Evolutionary conservation across 495 filamentous ascomycete genomes (phyloP).

Genomic region (Daldinia concentrica): DNA sequence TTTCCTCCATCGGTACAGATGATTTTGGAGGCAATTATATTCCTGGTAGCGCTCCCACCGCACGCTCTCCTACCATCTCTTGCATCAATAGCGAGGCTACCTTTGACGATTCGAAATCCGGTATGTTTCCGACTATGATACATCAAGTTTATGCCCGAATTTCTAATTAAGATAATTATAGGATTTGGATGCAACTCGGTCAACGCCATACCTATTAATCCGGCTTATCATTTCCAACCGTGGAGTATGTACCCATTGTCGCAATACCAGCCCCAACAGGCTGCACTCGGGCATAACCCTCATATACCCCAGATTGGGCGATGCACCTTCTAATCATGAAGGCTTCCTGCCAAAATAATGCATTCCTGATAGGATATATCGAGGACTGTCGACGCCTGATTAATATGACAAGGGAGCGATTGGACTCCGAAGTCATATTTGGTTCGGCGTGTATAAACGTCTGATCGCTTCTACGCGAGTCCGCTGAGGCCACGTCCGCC

Average conservation of each 20-base stretch:
- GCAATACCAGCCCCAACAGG: slow-evolving; percentile 37
- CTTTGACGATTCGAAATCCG: slow-evolving; percentile 45
- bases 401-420: background rate
- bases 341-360: slow-evolving; percentile 12
- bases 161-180: slow-evolving; percentile 32
- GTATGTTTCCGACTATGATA: slow-evolving; percentile 25
- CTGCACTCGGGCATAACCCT: slow-evolving; percentile 14
- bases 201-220: slow-evolving; percentile 37
- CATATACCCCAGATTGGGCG: slow-evolving; percentile 27
- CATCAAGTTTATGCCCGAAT: slow-evolving; percentile 3
- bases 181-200: slow-evolving; percentile 44
- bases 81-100: slow-evolving; percentile 30
- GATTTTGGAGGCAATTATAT: slow-evolving; percentile 52
- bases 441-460: slow-evolving; percentile 10
- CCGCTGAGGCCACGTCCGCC: too few species aligned
- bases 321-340: slow-evolving; percentile 23
- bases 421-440: slow-evolving; percentile 13
- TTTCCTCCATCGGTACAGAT: slow-evolving; percentile 51
- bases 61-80: slow-evolving; percentile 36
- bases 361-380: slow-evolving; percentile 19
- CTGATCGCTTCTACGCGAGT: too few species aligned
- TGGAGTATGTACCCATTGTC: slow-evolving; percentile 45
- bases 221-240: slow-evolving; percentile 40
- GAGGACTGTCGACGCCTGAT: slow-evolving; percentile 11
- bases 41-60: slow-evolving; percentile 49